phyloP scores from a whole-genome alignment of 176 grass and related monocot genomes.

The Ananas comosus region DNA sequence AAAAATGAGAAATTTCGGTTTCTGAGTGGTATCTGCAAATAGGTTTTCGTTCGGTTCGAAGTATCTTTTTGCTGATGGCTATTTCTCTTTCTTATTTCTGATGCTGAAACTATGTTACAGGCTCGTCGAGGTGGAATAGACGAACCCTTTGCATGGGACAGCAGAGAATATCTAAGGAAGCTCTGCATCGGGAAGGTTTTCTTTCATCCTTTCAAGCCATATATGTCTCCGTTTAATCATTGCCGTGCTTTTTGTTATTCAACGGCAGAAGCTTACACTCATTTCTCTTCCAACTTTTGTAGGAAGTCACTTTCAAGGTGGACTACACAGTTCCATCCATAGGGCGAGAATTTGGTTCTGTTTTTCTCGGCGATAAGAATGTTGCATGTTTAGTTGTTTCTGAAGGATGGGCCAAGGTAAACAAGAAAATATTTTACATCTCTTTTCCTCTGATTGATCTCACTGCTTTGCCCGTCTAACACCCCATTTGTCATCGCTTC shows the following conservation, averaged over 20 bases:
- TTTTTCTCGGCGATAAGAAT: constrained; percentile 86
- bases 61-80: not conserved
- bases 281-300: not conserved
- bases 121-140: constrained; percentile 80
- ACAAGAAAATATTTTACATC: not conserved
- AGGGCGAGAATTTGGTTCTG: constrained; percentile 85
- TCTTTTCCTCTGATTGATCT: not conserved
- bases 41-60: too few species aligned
- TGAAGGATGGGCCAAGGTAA: constrained; percentile 93
- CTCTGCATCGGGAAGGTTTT: constrained; percentile 84
- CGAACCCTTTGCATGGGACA: constrained; percentile 97
- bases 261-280: too few species aligned
- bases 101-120: constrained; percentile 27
- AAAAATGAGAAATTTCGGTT: not conserved
- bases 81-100: not conserved
- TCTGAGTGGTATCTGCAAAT: too few species aligned
- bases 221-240: too few species aligned
- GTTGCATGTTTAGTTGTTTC: constrained; percentile 62
- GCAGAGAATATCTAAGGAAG: constrained; percentile 77
- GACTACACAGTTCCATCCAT: constrained; percentile 79
- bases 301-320: constrained; percentile 93
- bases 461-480: not conserved
- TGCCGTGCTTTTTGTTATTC: not conserved
- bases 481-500: not conserved
- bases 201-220: too few species aligned